Percentiles rank a stretch among this genome's conserved stretches.
phyloP scores from a whole-genome alignment of 169 alveolate genomes.

The Theileria luwenshuni region DNA sequence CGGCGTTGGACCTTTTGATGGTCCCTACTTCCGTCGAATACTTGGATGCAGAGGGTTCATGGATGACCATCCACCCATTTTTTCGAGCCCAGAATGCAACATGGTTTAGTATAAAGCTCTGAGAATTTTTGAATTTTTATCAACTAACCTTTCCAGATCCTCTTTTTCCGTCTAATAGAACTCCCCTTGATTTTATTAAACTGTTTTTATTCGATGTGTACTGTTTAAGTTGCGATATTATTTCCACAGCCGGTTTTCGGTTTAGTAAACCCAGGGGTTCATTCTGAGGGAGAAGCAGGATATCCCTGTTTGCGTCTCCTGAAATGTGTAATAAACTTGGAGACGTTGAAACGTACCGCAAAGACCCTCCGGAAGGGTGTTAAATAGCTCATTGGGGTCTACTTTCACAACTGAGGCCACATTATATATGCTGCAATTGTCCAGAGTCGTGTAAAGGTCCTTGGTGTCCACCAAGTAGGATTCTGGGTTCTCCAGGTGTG shows the following conservation, averaged over 20 bases:
- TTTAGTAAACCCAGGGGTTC: slow-evolving; percentile 64
- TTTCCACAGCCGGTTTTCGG: slow-evolving; percentile 56
- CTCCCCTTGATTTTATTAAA: slow-evolving; percentile 36
- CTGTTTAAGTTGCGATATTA: slow-evolving; percentile 68
- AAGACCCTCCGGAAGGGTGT: slow-evolving; percentile 57
- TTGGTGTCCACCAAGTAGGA: slow-evolving; percentile 34
- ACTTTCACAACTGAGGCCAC: slow-evolving; percentile 43
- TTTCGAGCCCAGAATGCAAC: slow-evolving; percentile 77
- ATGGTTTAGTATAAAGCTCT: slow-evolving; percentile 74
- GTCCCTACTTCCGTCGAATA: slow-evolving; percentile 73
- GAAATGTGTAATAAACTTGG: not conserved
- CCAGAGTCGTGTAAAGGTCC: slow-evolving; percentile 31
- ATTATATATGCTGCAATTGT: slow-evolving; percentile 32
- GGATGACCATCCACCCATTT: slow-evolving; percentile 77
- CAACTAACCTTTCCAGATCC: slow-evolving; percentile 76
- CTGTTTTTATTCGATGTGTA: slow-evolving; percentile 1
- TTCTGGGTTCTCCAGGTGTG: slow-evolving; percentile 44
- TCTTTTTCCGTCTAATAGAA: slow-evolving; percentile 78
- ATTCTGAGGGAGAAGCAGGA: slow-evolving; percentile 59
- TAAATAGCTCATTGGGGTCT: slow-evolving; percentile 31
- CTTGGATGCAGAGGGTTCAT: slow-evolving; percentile 71
- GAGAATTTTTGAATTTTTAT: not conserved
- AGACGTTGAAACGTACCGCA: slow-evolving; percentile 39
- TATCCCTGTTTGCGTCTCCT: slow-evolving; percentile 65
- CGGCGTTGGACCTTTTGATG: slow-evolving; percentile 77